Evolutionary conservation across 768 basidiomycete genomes (phyloP), one percentile per base, ranked within the genome.

Genomic region (Coprinopsis marcescibilis): DNA sequence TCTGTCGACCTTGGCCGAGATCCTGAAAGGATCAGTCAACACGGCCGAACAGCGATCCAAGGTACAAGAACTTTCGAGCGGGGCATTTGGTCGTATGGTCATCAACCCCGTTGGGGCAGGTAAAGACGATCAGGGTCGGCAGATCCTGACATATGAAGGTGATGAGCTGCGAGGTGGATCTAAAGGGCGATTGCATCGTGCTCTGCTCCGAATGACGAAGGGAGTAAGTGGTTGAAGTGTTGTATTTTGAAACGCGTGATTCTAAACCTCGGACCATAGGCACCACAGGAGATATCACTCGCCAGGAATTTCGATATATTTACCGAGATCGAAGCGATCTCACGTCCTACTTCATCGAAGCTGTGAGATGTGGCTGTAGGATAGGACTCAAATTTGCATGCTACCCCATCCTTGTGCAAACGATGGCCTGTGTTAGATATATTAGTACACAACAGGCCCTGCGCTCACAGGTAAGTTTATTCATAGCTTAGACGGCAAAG

Each of bases 231-330:
- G 19, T 27, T 47, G 26, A 46, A 43, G 29, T 37, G 13, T n/a
- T 14, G 5, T 21, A 25, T 23, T 20, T 14, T 23, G 14, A 46
- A 14, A 40, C 43, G 46, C 15, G 21, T 24, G 21, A 45, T 21
- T 43, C 20, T 54, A 19, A 19, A 25, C n/a, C n/a, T 20, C 30
- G 26, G 24, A 40, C 39, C 49, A 36, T 55, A 83, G 82, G 62
- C 70, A 5, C 68, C 75, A 13, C 68, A 62, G 20, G 75, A 80
- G 46, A 72, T 83, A 25, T 62, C 55, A 1, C 53, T 86, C 30
- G 66, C 76, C 45, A 72, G 83, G 40, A 86, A 85, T 59, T 83
- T 85, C 54, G 74, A 85, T 54, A 70, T 86, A 12, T 81, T 80
- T 55, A 70, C 29, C 29, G 8, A 32, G n/a, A n/a, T 32, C 29